These are phyloP conservation scores for Chernovozyma sophiae-reginae DNA, from an alignment of 1,139 yeast species.

Conservation along the genomic window DNA sequence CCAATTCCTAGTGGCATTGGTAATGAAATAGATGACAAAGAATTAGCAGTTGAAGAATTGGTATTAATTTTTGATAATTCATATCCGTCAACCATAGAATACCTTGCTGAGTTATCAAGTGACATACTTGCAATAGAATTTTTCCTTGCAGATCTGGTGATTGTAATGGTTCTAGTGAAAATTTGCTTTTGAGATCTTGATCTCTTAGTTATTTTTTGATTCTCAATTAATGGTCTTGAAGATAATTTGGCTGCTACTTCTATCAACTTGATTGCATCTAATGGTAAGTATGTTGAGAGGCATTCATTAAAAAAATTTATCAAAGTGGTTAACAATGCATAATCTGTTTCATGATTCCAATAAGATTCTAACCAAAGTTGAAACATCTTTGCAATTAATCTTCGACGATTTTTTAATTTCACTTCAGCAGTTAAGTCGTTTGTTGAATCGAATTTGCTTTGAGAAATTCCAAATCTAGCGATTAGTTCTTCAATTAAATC, in stretches of 20 bases:
- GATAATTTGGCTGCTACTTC: slow-evolving; percentile 59
- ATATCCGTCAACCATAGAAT: slow-evolving; percentile 49
- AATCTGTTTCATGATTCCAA: slow-evolving; percentile 69
- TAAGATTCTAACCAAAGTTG: slow-evolving; percentile 85
- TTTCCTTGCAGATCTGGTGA: slow-evolving; percentile 25
- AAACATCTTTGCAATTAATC: slow-evolving; percentile 62
- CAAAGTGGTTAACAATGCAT: slow-evolving; percentile 58
- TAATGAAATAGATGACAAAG: slow-evolving; percentile 35
- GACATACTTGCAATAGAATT: slow-evolving; percentile 14
- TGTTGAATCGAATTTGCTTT: slow-evolving; percentile 28
- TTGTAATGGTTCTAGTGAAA: slow-evolving; percentile 43
- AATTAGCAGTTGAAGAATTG: slow-evolving; percentile 31
- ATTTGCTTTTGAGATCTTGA: slow-evolving; percentile 27
- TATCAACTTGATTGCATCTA: slow-evolving; percentile 58
- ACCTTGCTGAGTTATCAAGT: slow-evolving; percentile 25
- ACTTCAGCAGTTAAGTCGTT: slow-evolving; percentile 48
- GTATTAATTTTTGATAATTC: slow-evolving; percentile 47
- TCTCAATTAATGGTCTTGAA: slow-evolving; percentile 31
- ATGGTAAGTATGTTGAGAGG: slow-evolving; percentile 50
- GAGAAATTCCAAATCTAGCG: slow-evolving; percentile 54
- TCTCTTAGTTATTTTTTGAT: slow-evolving; percentile 12
- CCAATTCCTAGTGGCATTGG: slow-evolving; percentile 44
- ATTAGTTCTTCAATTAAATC: slow-evolving; percentile 71
- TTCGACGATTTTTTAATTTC: slow-evolving; percentile 59
- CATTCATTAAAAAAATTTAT: slow-evolving; percentile 78